phyloP scores from a whole-genome alignment of 192 early-diverging fungal genomes.

The Gaertneriomyces sp. region DNA sequence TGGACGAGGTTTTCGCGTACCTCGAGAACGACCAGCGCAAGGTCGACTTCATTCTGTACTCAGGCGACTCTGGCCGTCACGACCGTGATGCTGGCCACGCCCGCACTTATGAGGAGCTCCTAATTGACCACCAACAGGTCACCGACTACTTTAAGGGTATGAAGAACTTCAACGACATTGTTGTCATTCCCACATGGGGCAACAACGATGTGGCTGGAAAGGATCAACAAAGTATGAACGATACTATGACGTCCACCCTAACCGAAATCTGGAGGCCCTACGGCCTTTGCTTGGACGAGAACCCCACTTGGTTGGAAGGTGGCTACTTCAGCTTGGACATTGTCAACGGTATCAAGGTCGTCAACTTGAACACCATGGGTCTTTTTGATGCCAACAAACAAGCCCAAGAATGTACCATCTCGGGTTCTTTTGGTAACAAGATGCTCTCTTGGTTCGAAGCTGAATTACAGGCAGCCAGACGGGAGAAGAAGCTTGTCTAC shows the following conservation, averaged over 20 bases:
- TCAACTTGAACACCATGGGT: constrained; percentile 34
- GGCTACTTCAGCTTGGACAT: constrained; percentile 31
- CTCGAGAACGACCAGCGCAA: constrained; percentile 16
- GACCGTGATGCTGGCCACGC: constrained; percentile 24
- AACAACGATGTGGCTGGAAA: constrained; percentile 29
- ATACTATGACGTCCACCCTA: constrained; percentile 23
- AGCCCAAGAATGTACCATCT: constrained; percentile 19
- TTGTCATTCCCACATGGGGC: constrained; percentile 29
- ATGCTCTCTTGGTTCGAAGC: constrained; percentile 27
- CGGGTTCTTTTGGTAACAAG: constrained; percentile 9
- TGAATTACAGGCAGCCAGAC: constrained; percentile 4
- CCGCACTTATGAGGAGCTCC: not conserved
- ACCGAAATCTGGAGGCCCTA: constrained; percentile 25
- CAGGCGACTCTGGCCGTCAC: constrained; percentile 37
- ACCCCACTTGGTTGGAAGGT: constrained; percentile 13
- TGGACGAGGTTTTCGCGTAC: constrained; percentile 30
- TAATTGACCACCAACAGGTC: constrained; percentile 18
- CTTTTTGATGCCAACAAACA: constrained; percentile 27
- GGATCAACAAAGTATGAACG: constrained; percentile 23
- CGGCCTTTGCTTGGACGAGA: constrained; percentile 19
- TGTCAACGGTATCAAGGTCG: constrained; percentile 17
- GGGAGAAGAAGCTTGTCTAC: constrained; percentile 15
- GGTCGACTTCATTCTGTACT: constrained; percentile 35
- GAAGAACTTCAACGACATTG: constrained; percentile 16
- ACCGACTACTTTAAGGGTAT: constrained; percentile 18